These are phyloP conservation scores for Viola pubescens DNA, from an alignment of 441 rosid species.

Conservation along the genomic window DNA sequence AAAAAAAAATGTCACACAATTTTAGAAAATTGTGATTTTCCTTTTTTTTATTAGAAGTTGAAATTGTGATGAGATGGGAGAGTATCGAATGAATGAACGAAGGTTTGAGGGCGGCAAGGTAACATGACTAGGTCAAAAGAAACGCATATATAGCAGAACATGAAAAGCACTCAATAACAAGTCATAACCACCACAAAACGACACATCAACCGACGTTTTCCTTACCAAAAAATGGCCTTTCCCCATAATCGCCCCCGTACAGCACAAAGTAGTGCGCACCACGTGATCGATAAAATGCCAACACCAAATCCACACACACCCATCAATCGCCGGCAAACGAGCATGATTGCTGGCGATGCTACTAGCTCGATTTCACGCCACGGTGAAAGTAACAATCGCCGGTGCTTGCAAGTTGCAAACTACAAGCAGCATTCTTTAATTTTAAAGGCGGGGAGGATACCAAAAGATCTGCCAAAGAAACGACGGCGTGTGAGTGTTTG, in stretches of 20 bases:
- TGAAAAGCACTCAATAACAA: constrained; percentile 1
- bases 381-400: no score
- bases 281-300: not conserved
- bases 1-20: no score
- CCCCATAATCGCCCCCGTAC: not conserved
- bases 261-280: constrained; percentile 5
- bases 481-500: not conserved
- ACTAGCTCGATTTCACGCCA: no score
- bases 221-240: not conserved
- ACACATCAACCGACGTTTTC: constrained; percentile 16
- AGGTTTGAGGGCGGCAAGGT: no score
- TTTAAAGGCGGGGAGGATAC: not conserved
- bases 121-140: constrained; percentile 2
- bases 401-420: no score
- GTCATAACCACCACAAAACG: constrained; percentile 11
- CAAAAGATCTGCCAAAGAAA: not conserved
- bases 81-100: no score
- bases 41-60: no score
- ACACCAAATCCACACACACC: not conserved
- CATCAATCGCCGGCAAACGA: no score
- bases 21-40: no score
- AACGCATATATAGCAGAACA: not conserved
- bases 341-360: no score
- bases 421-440: no score
- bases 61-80: no score